Evolutionary conservation across 495 filamentous ascomycete species (phyloP).

Genomic region (Daldinia decipiens): DNA sequence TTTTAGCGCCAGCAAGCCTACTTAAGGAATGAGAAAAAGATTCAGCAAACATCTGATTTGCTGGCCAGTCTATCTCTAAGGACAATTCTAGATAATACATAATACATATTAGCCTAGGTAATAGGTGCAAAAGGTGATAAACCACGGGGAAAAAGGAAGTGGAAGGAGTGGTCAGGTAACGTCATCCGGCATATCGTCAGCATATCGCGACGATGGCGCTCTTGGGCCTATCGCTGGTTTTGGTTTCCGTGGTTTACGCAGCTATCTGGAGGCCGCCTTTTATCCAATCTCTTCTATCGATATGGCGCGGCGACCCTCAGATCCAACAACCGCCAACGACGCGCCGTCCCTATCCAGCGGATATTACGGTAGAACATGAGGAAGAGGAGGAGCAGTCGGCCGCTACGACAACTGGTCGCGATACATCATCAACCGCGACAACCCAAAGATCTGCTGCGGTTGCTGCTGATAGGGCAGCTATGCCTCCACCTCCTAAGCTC

Average conservation of each 20-base stretch:
- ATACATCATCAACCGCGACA: not conserved
- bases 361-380: constrained; percentile 6
- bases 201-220: constrained; percentile 54
- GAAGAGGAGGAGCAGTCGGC: constrained; percentile 9
- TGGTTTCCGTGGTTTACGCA: constrained; percentile 63
- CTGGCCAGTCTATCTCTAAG: not conserved
- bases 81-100: not conserved
- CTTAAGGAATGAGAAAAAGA: not conserved
- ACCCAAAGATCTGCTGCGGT: not conserved
- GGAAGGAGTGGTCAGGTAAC: not conserved
- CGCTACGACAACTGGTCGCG: constrained; percentile 1
- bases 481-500: constrained; percentile 30
- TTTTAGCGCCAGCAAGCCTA: not conserved
- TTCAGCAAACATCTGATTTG: not conserved
- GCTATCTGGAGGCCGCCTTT: constrained; percentile 59
- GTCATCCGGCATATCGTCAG: not conserved
- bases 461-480: constrained; percentile 24
- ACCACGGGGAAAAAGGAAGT: not conserved
- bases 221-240: constrained; percentile 63
- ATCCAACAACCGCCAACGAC: constrained; percentile 45
- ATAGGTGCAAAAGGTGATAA: not conserved
- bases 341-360: constrained; percentile 31
- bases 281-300: constrained; percentile 41
- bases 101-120: not conserved
- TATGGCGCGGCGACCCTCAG: constrained; percentile 40